phyloP scores from a whole-genome alignment of 768 basidiomycete genomes.

The Boletales sp. region DNA sequence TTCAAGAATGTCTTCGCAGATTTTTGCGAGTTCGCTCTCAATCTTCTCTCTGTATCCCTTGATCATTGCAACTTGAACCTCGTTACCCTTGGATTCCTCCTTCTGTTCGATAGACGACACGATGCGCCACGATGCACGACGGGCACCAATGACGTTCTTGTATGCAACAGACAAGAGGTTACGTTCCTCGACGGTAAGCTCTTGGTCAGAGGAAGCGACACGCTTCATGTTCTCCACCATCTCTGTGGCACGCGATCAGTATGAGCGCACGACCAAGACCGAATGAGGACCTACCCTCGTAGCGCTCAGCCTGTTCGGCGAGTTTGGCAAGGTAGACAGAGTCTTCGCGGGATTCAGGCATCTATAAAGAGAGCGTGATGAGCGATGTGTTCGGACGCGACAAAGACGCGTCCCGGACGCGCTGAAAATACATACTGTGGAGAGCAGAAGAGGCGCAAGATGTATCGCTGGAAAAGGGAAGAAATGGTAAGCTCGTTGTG shows the following conservation, averaged over 20 bases:
- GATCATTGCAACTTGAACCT: constrained; percentile 94
- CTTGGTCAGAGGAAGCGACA: constrained; percentile 95
- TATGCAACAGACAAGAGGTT: constrained; percentile 97
- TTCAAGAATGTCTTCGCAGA: constrained; percentile 97
- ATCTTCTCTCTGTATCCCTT: constrained; percentile 98
- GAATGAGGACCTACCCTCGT: constrained; percentile 66
- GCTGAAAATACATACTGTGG: constrained; percentile 40
- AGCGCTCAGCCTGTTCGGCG: constrained; percentile 99
- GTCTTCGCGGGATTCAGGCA: constrained; percentile 85
- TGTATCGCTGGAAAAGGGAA: constrained; percentile 11
- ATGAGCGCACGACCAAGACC: constrained; percentile 10
- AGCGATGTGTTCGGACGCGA: constrained; percentile 22
- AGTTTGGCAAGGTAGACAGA: constrained; percentile 99
- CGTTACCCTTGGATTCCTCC: constrained; percentile 98
- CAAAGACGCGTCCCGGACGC: constrained; percentile 38
- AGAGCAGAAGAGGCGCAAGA: constrained; percentile 20
- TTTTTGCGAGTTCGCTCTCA: constrained; percentile 93
- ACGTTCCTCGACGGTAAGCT: constrained; percentile 97
- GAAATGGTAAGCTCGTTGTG: constrained; percentile 35
- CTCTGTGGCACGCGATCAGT: constrained; percentile 43
- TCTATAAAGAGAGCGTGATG: constrained; percentile 38
- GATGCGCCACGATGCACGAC: constrained; percentile 96
- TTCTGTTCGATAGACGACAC: constrained; percentile 99
- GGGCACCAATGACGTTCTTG: constrained; percentile 99
- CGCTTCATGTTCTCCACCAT: constrained; percentile 99